These are phyloP conservation scores for Pichia norvegensis DNA, from an alignment of 1,139 yeast genomes.

Conservation along the genomic window DNA sequence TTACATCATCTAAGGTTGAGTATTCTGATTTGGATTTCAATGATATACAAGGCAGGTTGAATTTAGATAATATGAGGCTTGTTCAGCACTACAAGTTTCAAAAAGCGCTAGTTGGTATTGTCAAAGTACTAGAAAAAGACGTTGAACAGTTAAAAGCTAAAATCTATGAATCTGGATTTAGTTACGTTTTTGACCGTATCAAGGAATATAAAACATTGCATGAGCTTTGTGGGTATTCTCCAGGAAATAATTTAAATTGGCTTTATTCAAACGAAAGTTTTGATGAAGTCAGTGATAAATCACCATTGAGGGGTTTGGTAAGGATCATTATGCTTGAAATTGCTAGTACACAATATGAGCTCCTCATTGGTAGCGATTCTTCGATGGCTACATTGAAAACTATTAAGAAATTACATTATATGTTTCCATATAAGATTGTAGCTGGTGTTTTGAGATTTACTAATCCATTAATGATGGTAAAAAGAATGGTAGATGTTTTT, in stretches of 20 bases:
- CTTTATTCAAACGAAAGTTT: background rate
- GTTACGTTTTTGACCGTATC: conserved; percentile 54
- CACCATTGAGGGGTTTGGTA: conserved; percentile 58
- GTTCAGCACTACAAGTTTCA: conserved; percentile 70
- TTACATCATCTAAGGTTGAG: conserved; percentile 31
- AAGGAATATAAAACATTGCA: conserved; percentile 45
- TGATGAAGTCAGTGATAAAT: conserved; percentile 32
- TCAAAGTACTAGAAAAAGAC: conserved; percentile 40
- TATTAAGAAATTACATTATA: conserved; percentile 56
- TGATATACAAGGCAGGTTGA: conserved; percentile 51
- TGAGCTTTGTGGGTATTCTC: conserved; percentile 33
- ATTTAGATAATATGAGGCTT: conserved; percentile 52
- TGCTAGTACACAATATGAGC: conserved; percentile 74
- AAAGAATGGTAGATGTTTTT: conserved; percentile 68
- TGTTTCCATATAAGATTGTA: conserved; percentile 71
- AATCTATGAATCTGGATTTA: conserved; percentile 34
- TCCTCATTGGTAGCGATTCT: conserved; percentile 72
- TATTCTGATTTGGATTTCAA: conserved; percentile 35
- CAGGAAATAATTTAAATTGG: background rate
- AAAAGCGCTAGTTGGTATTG: conserved; percentile 48
- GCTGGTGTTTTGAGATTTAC: conserved; percentile 71
- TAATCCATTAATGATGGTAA: conserved; percentile 78
- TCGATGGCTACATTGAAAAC: conserved; percentile 68
- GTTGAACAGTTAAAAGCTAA: conserved; percentile 48
- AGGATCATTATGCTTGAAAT: conserved; percentile 79